phyloP scores from a whole-genome alignment of 192 early-diverging fungal genomes.

The Helicostylum pulchrum region DNA sequence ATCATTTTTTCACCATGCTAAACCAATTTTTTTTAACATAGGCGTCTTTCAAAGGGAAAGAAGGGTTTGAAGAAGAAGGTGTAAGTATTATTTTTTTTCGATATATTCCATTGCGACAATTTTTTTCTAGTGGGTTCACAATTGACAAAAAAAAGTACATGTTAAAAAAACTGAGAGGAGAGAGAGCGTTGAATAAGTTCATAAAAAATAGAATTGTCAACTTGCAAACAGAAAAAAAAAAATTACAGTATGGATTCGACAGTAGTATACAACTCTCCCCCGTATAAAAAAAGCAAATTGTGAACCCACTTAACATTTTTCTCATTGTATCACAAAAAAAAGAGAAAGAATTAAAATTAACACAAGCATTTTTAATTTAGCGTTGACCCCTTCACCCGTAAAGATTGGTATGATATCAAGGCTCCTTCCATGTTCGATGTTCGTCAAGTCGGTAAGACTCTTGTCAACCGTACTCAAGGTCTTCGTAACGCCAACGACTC shows the following conservation, averaged over 20 bases:
- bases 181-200: not conserved
- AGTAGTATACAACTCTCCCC: too few species aligned
- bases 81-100: conserved; percentile 47
- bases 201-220: conserved; percentile 6
- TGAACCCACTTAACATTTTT: not conserved
- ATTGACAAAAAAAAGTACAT: not conserved
- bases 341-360: not conserved
- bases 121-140: not conserved
- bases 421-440: conserved; percentile 90
- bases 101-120: not conserved
- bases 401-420: conserved; percentile 99
- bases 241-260: not conserved
- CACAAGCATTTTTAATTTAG: conserved; percentile 39
- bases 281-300: not conserved
- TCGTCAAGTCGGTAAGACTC: conserved; percentile 94
- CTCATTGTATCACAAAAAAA: not conserved
- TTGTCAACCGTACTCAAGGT: conserved; percentile 99
- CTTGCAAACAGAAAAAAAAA: not conserved
- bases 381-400: conserved; percentile 97
- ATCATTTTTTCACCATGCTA: not conserved
- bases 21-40: conserved; percentile 20
- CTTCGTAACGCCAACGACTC: conserved; percentile 94
- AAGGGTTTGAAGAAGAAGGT: conserved; percentile 84
- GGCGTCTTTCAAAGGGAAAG: conserved; percentile 77
- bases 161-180: not conserved